These are phyloP conservation scores for Cenchrus purpureus DNA, from an alignment of 176 grass and related monocot species.

Conservation along the genomic window DNA sequence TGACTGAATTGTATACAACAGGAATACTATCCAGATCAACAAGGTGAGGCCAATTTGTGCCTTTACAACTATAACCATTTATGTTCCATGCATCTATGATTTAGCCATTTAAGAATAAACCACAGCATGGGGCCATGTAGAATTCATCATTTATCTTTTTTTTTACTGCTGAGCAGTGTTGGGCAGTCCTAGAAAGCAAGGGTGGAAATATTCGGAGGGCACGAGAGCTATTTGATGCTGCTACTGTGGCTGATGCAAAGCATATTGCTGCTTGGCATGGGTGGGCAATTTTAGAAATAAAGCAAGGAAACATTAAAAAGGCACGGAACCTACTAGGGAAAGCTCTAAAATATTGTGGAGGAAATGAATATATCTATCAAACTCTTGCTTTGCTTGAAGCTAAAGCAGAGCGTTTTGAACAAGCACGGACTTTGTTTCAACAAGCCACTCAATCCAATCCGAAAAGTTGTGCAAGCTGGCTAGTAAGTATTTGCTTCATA, in stretches of 20 bases:
- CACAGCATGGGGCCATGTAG: not conserved
- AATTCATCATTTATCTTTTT: slow-evolving; percentile 21
- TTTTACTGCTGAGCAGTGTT: slow-evolving; percentile 70
- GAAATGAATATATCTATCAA: slow-evolving; percentile 98
- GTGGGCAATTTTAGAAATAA: slow-evolving; percentile 96
- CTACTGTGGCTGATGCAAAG: slow-evolving; percentile 87
- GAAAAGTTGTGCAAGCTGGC: slow-evolving; percentile 99
- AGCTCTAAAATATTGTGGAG: slow-evolving; percentile 87
- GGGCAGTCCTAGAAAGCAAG: slow-evolving; percentile 96
- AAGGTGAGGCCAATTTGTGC: not conserved
- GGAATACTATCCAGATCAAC: not conserved
- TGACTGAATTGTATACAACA: slow-evolving; percentile 10
- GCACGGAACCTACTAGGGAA: slow-evolving; percentile 92
- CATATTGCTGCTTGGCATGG: slow-evolving; percentile 95
- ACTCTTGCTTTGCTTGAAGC: slow-evolving; percentile 97
- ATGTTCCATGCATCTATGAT: not conserved
- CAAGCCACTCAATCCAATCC: slow-evolving; percentile 88
- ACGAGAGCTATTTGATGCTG: slow-evolving; percentile 94
- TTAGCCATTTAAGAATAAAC: slow-evolving; percentile 26
- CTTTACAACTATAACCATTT: not conserved
- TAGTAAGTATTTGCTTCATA: slow-evolving; percentile 73
- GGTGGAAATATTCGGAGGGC: slow-evolving; percentile 78
- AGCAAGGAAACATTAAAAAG: slow-evolving; percentile 91
- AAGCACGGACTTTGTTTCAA: slow-evolving; percentile 81
- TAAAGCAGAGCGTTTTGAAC: slow-evolving; percentile 77